Evolutionary conservation across 2,329 filamentous ascomycete species (phyloP), one percentile per base, ranked within the genome.

Genomic region (Trichoderma koningii): DNA sequence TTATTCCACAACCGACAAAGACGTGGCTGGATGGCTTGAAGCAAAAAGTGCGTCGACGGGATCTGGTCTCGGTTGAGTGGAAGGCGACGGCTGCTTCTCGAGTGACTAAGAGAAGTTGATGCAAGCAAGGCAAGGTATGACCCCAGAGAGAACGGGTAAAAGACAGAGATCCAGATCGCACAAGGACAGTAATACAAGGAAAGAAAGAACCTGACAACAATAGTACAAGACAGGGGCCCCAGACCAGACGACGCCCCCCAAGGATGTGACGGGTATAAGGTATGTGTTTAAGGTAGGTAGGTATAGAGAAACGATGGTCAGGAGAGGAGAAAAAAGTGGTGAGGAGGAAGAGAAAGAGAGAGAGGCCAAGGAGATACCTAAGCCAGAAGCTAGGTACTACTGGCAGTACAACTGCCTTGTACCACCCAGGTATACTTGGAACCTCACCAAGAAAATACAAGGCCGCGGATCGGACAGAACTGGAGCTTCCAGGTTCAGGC

Each of bases 231-330:
- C 17, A 50, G 15, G 47, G 30, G 21, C 48, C 45, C 30, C 56
- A 50, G 30, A 10, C 56, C 17, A 60, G 56, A 50, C 17, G 45
- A 38, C 17, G 56, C 56, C 45, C 56, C 41, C 26, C 34, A 12
- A 14, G 34, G 12, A 14, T 38, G 34, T 38, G 12, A 38, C 34
- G 34, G 4, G 34, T 38, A 38, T 38, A 12, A 38, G 34, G 34
- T 34, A 10, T 10, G 7, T 23, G n/a, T n/a, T n/a, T n/a, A n/a
- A n/a, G n/a, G 21, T 23, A 23, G 21, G 21, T 3, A 38, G 12
- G 34, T 14, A 38, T 14, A 38, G 34, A 38, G 34, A 38, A 14
- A 38, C 34, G 34, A 38, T 38, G 34, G 34, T 38, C 10, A 38
- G 34, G 34, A 38, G 34, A 38, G 12, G 34, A 12, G 10, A 14